Percentiles rank a stretch among this genome's conserved stretches.
These are phyloP conservation scores for Fusarium sp. DNA, from an alignment of 2,329 filamentous ascomycete species.

Conservation along the genomic window DNA sequence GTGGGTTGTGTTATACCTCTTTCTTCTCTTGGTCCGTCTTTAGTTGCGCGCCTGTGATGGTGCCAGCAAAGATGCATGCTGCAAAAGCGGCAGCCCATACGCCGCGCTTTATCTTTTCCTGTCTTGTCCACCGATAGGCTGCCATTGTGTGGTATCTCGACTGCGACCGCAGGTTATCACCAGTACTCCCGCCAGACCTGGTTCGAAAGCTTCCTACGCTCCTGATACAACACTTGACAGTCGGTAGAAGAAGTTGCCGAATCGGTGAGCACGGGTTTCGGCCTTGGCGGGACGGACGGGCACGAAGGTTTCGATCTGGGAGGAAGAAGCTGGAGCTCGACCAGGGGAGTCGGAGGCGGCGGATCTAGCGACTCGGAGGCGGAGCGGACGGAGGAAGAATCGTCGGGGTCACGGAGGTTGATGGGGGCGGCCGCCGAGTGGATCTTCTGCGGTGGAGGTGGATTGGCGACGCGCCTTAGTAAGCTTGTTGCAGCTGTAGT, in stretches of 20 bases:
- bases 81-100: constrained; percentile 58
- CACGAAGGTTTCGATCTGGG: background rate
- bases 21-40: constrained; percentile 61
- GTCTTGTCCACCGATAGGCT: constrained; percentile 44
- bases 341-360: constrained; percentile 6
- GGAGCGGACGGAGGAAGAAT: constrained; percentile 30
- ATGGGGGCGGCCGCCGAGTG: constrained; percentile 22
- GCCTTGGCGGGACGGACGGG: background rate
- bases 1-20: constrained; percentile 48
- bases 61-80: constrained; percentile 59
- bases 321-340: constrained; percentile 23
- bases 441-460: constrained; percentile 17
- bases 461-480: constrained; percentile 29
- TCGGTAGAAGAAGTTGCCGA: constrained; percentile 6
- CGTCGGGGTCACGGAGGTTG: constrained; percentile 19
- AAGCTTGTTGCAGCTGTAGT: constrained; percentile 29
- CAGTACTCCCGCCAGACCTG: constrained; percentile 46
- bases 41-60: constrained; percentile 61
- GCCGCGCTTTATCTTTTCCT: constrained; percentile 51
- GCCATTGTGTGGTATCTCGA: constrained; percentile 23
- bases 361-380: constrained; percentile 23
- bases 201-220: constrained; percentile 40
- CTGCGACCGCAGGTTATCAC: constrained; percentile 22
- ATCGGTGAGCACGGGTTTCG: background rate
- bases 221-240: constrained; percentile 27